Conservation (phyloP, 495 filamentous ascomycete genomes). For the Penicillium dipodomyicola region DNA sequence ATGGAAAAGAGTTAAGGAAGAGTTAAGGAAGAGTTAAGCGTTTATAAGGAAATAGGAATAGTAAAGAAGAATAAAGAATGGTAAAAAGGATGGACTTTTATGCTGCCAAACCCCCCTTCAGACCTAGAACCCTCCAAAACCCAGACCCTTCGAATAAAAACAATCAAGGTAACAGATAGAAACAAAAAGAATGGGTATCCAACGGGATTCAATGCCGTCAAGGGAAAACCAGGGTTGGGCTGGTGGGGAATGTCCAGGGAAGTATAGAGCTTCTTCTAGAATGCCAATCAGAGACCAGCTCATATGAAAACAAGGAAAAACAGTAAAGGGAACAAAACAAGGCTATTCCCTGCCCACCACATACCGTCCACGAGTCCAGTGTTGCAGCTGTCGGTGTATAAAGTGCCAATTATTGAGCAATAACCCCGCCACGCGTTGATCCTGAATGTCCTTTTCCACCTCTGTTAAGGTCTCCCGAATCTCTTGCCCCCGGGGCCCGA, state of each 20-base stretch:
- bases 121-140: neutral
- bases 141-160: neutral
- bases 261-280: conserved; percentile 1
- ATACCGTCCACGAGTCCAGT: conserved; percentile 23
- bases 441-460: conserved; percentile 33
- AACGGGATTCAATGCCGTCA: conserved; percentile 11
- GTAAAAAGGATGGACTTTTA: conserved; percentile 3
- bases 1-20: neutral
- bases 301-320: neutral
- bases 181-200: conserved; percentile 7
- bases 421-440: conserved; percentile 32
- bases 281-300: conserved; percentile 7
- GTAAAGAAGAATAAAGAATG: neutral
- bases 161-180: neutral
- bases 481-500: conserved; percentile 12
- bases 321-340: too few relatives aligned
- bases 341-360: conserved; percentile 1
- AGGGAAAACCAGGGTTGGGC: neutral
- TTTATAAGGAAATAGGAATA: neutral
- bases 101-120: neutral
- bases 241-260: conserved; percentile 1
- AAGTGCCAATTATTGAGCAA: conserved; percentile 37
- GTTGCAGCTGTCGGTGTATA: conserved; percentile 33
- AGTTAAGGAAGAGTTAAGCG: too few relatives aligned
- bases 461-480: conserved; percentile 8